phyloP scores from a whole-genome alignment of 192 early-diverging fungal species.

The Backusella macrospora region DNA sequence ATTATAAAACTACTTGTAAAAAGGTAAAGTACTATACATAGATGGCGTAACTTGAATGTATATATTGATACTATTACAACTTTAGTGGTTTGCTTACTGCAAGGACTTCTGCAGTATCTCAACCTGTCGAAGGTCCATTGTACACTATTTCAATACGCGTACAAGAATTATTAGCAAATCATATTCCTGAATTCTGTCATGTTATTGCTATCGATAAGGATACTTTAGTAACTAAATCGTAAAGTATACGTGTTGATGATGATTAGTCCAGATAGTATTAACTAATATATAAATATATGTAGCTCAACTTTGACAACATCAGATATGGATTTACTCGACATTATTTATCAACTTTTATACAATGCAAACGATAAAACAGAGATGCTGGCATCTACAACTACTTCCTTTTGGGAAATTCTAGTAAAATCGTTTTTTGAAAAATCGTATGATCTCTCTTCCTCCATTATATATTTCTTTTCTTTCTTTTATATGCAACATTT shows the following conservation, averaged over 20 bases:
- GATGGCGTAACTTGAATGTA: background rate
- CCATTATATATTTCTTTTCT: too few species aligned
- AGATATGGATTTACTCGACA: constrained; percentile 31
- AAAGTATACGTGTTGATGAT: background rate
- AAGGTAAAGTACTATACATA: constrained; percentile 16
- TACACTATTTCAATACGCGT: constrained; percentile 23
- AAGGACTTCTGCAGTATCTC: constrained; percentile 21
- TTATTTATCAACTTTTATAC: constrained; percentile 26
- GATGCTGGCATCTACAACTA: constrained; percentile 27
- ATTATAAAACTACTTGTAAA: constrained; percentile 30
- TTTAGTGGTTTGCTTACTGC: constrained; percentile 29
- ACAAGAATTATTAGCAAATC: constrained; percentile 25
- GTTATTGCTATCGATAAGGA: constrained; percentile 22
- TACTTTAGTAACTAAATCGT: constrained; percentile 1
- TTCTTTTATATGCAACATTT: too few species aligned
- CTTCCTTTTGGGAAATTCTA: constrained; percentile 35
- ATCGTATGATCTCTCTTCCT: constrained; percentile 14
- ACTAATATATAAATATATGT: background rate
- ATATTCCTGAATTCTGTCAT: constrained; percentile 26
- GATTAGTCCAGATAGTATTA: background rate
- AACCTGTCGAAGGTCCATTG: constrained; percentile 30
- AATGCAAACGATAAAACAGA: constrained; percentile 15
- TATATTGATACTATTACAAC: background rate
- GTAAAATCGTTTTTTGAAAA: constrained; percentile 42
- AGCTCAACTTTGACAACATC: constrained; percentile 25